Evolutionary conservation across 129 eudicot genomes (phyloP), one percentile per base, ranked within the genome.

Genomic region (Artemisia annua): DNA sequence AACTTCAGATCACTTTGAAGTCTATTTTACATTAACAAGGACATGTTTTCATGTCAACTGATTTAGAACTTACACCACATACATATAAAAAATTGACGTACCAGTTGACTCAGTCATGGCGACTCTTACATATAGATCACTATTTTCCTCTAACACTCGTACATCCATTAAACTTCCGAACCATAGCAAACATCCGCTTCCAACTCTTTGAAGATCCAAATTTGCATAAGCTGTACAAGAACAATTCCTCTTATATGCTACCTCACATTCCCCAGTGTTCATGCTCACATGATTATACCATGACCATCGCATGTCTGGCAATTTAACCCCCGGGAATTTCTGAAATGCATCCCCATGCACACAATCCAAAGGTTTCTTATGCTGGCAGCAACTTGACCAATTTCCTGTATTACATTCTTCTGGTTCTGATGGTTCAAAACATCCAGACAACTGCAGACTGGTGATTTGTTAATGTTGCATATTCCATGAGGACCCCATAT

Each of bases 111-210:
- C 22, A 20, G 22, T 20, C 22, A 22, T 20, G 7, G 65, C 39
- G 7, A 13, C 14, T 60, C 9, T 60, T 20, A 60, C 13, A n/a
- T 24, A 60, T 26, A 60, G n/a, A 60, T 60, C 17, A 11, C 14
- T 15, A 60, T 14, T 60, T 26, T 60, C 66, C n/a, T 26, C 43
- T 4, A 10, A 24, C 17, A 20, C 66, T 60, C 66, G 28, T 22
- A 61, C 30, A 28, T 26, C 66, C 66, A 28, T 28, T 0, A 61
- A 14, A 11, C 24, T 5, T 3, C 17, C 46, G 30, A 61, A 26
- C 46, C 66, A 28, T 28, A 61, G 10, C 66, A 61, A 61, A 61
- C 66, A 28, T 61, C 66, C 18, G 1, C 66, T 61, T 61, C 39
- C 46, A 61, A 35, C 39, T 11, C 1, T 61, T 61, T 39, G 2